Percentiles rank a stretch among this genome's conserved stretches.
Conservation (phyloP, 345 rosid species). For the Euclidium syriacum region DNA sequence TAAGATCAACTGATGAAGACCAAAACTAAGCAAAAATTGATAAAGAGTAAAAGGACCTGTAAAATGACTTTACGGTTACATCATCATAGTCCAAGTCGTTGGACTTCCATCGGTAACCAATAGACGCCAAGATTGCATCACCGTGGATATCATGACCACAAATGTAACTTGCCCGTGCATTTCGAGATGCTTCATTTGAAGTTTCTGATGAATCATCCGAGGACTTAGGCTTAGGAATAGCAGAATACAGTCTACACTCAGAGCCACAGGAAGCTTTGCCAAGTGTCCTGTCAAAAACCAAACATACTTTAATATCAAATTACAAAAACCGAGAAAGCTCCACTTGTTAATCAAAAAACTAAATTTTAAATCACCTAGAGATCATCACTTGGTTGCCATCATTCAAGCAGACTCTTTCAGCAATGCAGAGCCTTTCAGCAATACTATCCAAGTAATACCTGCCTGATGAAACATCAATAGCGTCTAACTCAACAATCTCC, state of each 20-base stretch:
- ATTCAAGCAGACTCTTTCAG: conserved; percentile 48
- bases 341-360: neutral
- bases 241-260: conserved; percentile 69
- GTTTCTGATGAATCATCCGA: conserved; percentile 36
- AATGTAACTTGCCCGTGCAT: conserved; percentile 74
- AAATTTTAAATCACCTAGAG: conserved; percentile 57
- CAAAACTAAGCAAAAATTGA: neutral
- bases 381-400: conserved; percentile 61
- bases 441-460: conserved; percentile 68
- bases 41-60: conserved; percentile 51
- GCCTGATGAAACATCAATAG: conserved; percentile 41
- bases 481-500: conserved; percentile 40
- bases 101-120: conserved; percentile 81
- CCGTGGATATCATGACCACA: conserved; percentile 67
- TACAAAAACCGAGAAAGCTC: conserved; percentile 1
- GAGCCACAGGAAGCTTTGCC: conserved; percentile 88
- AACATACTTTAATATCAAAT: conserved; percentile 9
- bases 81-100: conserved; percentile 60
- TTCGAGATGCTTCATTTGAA: conserved; percentile 33
- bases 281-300: conserved; percentile 51
- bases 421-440: conserved; percentile 64
- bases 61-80: conserved; percentile 55
- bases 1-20: no score
- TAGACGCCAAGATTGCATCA: conserved; percentile 82
- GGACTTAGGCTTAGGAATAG: conserved; percentile 40